Base-by-base conservation (phyloP, 23 red algal genomes). In the Gracilariopsis chorda region DNA sequence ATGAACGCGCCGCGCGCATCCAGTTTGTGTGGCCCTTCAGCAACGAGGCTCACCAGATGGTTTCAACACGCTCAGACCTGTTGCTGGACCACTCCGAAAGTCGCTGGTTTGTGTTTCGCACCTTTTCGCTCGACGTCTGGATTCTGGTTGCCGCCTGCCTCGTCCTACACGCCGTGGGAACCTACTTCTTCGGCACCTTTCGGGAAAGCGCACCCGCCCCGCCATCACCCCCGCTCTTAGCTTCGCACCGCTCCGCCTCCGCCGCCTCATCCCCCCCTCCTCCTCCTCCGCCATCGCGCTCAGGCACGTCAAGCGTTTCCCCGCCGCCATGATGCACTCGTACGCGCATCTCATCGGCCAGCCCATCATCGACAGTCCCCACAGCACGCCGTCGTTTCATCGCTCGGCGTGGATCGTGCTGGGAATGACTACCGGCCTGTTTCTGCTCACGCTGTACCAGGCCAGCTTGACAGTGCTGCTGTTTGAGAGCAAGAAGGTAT, bases 311-410 rank as follows among this genome's bases (percentile, higher is more conserved):
- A 86, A 86, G 62, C 59, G 63, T 14, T 86, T 86, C 62, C 82
- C 82, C 1, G 82, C 82, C 14, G 6, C 59, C n/a, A 48, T 86
- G 9, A 29, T 86, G n/a, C 63, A 68, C 55, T 68, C 82, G 20
- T 86, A 86, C 53, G 82, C 82, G 20, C 82, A 86, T 71, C 62
- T 86, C 8, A 68, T 86, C 62, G 82, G 82, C 1, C 82, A 86
- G 40, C 82, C 82, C 2, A 68, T 86, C 17, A 21, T 10, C 19
- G 63, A 69, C 0, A n/a, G 32, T 42, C 29, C 16, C 13, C 58
- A 67, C 37, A 62, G 82, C 23, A 69, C 82, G 0, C 82, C 82
- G 9, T 86, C 82, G 7, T 86, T 86, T 86, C 82, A 86, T 57
- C 58, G 82, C 13, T 68, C 82, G 25, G 82, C 82, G 21, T 86